Evolutionary conservation across 2,329 filamentous ascomycete genomes (phyloP).

Genomic region (Albifimbria verrucaria): DNA sequence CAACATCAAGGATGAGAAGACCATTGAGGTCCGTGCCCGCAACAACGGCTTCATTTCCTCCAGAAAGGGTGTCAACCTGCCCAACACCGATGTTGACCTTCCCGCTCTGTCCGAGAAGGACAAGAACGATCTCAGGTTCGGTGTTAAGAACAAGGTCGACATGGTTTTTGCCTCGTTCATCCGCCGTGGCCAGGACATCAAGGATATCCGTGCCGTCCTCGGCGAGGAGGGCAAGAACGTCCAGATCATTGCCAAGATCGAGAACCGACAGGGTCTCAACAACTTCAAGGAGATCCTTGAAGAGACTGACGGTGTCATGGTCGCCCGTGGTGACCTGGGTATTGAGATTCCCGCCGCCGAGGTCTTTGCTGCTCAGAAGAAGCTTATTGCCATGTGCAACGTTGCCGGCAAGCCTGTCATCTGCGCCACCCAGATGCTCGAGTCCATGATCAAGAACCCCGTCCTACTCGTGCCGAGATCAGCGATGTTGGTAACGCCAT

Average conservation of each 20-base stretch:
- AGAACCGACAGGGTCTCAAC: slow-evolving; percentile 99
- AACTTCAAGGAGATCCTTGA: slow-evolving; percentile 97
- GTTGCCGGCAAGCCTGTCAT: slow-evolving; percentile 98
- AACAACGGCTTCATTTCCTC: slow-evolving; percentile 99
- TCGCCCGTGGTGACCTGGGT: slow-evolving; percentile 91
- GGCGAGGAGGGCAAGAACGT: slow-evolving; percentile 92
- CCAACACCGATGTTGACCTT: slow-evolving; percentile 97
- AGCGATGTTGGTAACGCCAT: slow-evolving; percentile 98
- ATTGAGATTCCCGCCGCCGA: slow-evolving; percentile 98
- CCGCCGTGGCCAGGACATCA: slow-evolving; percentile 89
- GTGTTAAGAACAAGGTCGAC: slow-evolving; percentile 97
- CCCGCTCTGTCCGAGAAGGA: slow-evolving; percentile 98
- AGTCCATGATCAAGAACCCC: slow-evolving; percentile 99
- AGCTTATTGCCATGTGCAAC: slow-evolving; percentile 99
- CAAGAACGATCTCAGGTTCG: slow-evolving; percentile 87
- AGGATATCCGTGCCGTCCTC: slow-evolving; percentile 84
- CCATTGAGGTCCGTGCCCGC: slow-evolving; percentile 77
- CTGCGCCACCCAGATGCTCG: slow-evolving; percentile 98
- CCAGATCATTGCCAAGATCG: slow-evolving; percentile 99
- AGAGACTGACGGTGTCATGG: slow-evolving; percentile 99
- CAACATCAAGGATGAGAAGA: slow-evolving; percentile 84
- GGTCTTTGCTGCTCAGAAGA: slow-evolving; percentile 99
- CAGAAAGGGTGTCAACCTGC: slow-evolving; percentile 98
- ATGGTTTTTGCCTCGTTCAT: slow-evolving; percentile 99
- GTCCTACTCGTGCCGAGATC: slow-evolving; percentile 96